Evolutionary conservation across 2,329 filamentous ascomycete species (phyloP).

Genomic region (Madurella fahalii): DNA sequence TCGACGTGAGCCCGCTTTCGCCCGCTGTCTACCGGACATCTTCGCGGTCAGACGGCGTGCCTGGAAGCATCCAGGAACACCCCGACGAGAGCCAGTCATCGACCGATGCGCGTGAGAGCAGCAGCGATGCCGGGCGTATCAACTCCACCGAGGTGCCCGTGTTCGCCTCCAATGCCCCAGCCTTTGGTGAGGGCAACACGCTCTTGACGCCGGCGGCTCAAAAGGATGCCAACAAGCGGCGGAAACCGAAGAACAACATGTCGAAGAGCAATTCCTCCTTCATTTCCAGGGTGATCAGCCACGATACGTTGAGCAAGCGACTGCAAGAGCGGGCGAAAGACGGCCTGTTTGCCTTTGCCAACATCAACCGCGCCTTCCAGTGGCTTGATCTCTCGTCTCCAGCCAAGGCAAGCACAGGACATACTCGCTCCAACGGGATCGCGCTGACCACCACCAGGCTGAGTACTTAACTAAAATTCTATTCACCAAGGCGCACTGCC

Average conservation of each 20-base stretch:
- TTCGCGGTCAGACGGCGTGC: constrained; percentile 42
- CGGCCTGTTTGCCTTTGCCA: constrained; percentile 86
- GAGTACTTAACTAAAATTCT: constrained; percentile 94
- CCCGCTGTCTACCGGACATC: constrained; percentile 53
- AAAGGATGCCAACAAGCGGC: constrained; percentile 73
- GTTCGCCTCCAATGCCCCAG: constrained; percentile 48
- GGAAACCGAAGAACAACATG: constrained; percentile 97
- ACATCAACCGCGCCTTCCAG: constrained; percentile 91
- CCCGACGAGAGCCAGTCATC: constrained; percentile 58
- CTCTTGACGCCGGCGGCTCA: constrained; percentile 59
- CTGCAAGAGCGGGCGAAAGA: constrained; percentile 73
- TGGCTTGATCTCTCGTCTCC: constrained; percentile 86
- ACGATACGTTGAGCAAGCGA: constrained; percentile 75
- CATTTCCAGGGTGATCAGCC: constrained; percentile 91
- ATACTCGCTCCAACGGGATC: not conserved
- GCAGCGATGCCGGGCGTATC: constrained; percentile 44
- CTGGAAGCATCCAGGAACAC: constrained; percentile 56
- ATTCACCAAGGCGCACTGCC: constrained; percentile 91
- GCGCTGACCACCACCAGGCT: constrained; percentile 48
- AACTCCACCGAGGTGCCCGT: constrained; percentile 50
- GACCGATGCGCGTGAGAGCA: constrained; percentile 55
- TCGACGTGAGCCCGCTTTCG: constrained; percentile 58
- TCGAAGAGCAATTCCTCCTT: constrained; percentile 98
- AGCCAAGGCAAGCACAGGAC: constrained; percentile 50
- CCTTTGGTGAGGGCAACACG: constrained; percentile 83